These are phyloP conservation scores for Naganishia onofrii DNA, from an alignment of 768 basidiomycete genomes.

Conservation along the genomic window DNA sequence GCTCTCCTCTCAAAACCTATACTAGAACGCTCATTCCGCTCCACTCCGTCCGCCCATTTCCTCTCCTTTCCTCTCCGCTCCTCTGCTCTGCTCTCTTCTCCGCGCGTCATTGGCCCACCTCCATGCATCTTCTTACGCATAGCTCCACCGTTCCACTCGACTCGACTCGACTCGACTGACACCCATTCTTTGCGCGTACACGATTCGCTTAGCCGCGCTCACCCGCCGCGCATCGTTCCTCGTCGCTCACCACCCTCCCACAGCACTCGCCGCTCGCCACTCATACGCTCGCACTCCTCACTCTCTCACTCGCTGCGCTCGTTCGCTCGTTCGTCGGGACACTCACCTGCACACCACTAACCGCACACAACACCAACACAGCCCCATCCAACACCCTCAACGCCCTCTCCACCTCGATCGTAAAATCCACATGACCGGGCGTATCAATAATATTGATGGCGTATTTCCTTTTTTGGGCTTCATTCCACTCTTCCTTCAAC, in stretches of 20 bases:
- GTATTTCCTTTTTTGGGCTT: constrained; percentile 69
- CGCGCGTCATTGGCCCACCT: too few relatives aligned
- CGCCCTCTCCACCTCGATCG: constrained; percentile 97
- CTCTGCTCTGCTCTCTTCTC: too few relatives aligned
- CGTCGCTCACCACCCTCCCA: not conserved
- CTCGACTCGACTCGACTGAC: too few relatives aligned
- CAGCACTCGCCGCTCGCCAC: not conserved
- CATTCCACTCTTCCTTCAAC: constrained; percentile 18
- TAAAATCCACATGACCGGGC: constrained; percentile 98
- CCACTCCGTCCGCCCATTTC: too few relatives aligned
- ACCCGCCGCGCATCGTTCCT: not conserved
- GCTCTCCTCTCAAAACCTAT: too few relatives aligned
- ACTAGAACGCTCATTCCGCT: too few relatives aligned
- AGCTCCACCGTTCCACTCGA: too few relatives aligned
- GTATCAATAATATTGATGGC: constrained; percentile 98
- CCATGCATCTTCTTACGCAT: too few relatives aligned
- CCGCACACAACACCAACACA: constrained; percentile 91
- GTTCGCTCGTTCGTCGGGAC: constrained; percentile 9
- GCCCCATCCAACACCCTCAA: constrained; percentile 95
- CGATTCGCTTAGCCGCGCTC: too few relatives aligned
- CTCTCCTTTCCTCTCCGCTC: too few relatives aligned
- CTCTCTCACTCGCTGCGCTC: not conserved
- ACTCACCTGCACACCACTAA: constrained; percentile 85
- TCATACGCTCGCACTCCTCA: not conserved
- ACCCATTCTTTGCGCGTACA: too few relatives aligned